Evolutionary conservation across 1,284 basidiomycete genomes (phyloP).

Genomic region (Ganoderma boninense): DNA sequence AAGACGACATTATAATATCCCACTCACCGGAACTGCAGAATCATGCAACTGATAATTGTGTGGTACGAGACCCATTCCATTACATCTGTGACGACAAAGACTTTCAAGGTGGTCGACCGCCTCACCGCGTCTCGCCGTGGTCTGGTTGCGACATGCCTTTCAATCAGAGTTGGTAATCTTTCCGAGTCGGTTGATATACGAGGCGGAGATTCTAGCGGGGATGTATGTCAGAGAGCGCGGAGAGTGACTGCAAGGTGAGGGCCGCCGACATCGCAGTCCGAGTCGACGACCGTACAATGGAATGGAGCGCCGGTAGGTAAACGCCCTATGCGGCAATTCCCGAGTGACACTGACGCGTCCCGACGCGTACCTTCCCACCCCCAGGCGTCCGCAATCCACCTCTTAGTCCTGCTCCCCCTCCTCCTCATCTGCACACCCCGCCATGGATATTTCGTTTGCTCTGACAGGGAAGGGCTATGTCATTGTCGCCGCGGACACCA

Average conservation of each 20-base stretch:
- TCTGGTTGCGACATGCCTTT: not conserved
- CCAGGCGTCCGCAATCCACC: not conserved
- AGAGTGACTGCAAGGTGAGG: not conserved
- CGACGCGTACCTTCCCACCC: conserved; percentile 17
- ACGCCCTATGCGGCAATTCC: conserved; percentile 5
- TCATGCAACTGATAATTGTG: not conserved
- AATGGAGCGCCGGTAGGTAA: not conserved
- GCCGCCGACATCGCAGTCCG: not conserved
- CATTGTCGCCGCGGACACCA: conserved; percentile 91
- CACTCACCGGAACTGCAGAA: not conserved
- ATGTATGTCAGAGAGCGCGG: not conserved
- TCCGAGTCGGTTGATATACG: not conserved
- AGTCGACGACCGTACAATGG: not conserved
- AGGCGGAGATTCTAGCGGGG: not conserved
- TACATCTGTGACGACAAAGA: not conserved
- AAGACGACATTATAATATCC: not conserved
- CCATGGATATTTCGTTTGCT: conserved; percentile 70
- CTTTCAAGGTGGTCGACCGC: not conserved
- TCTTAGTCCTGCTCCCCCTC: not conserved
- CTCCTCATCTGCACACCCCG: not conserved
- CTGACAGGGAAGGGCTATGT: conserved; percentile 91
- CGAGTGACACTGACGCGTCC: conserved; percentile 22
- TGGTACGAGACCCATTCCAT: not conserved
- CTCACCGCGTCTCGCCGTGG: too few relatives aligned
- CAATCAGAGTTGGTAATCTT: not conserved